These are phyloP conservation scores for Elsinoe arachidis DNA, from an alignment of 2,329 filamentous ascomycete genomes.

Conservation along the genomic window DNA sequence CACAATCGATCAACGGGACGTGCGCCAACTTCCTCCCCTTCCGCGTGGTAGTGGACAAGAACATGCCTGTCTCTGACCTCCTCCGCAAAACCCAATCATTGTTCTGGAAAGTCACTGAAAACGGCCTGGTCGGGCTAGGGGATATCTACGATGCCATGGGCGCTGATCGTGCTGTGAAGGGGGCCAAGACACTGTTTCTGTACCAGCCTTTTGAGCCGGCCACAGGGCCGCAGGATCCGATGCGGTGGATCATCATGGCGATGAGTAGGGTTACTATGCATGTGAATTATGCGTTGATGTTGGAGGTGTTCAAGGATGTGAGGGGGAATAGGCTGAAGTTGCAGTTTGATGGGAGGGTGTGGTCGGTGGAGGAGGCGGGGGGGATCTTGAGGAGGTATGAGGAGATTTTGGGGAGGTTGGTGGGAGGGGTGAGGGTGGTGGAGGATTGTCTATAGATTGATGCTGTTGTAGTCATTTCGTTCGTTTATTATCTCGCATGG, in stretches of 20 bases:
- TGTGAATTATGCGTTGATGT: not conserved
- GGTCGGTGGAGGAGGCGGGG: not conserved
- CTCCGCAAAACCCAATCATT: conserved; percentile 14
- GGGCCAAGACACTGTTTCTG: conserved; percentile 22
- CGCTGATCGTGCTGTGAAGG: conserved; percentile 14
- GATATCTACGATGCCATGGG: conserved; percentile 24
- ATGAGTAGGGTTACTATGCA: not conserved
- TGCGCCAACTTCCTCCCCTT: conserved; percentile 33
- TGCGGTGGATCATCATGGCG: conserved; percentile 19
- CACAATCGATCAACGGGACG: conserved; percentile 32
- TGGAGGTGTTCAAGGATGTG: conserved; percentile 5
- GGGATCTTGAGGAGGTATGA: not conserved
- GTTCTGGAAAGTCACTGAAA: conserved; percentile 28
- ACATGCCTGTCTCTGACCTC: conserved; percentile 15
- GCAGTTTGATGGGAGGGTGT: not conserved
- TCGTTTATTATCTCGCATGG: no score
- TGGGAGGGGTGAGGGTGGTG: no score
- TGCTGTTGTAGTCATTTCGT: no score
- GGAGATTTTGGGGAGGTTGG: not conserved
- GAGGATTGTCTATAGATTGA: no score
- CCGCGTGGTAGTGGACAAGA: conserved; percentile 18
- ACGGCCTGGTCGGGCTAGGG: conserved; percentile 22
- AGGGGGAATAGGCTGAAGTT: not conserved
- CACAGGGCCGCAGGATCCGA: conserved; percentile 7
- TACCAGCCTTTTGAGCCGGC: conserved; percentile 30